Base-by-base conservation (phyloP, 345 rosid species). In the Barbarea vulgaris region DNA sequence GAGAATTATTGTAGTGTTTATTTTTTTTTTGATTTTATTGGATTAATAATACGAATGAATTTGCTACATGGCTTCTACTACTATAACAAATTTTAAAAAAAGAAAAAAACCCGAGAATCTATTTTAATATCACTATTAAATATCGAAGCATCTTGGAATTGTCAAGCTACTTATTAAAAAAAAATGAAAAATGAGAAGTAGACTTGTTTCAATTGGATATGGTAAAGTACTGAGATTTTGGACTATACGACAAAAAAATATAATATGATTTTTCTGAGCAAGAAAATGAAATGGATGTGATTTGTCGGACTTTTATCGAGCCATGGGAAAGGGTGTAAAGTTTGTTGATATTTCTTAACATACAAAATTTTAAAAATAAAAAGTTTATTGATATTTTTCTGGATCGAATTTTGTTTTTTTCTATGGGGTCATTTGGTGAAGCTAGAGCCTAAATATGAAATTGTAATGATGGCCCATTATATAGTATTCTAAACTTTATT, bases 201-300 rank as follows among this genome's bases (percentile, higher is more conserved):
- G 44, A 57, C 74, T 57, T 19, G 2, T n/a, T 30, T 51, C 22
- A 46, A 69, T 59, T 70, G 75, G 67, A 47, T 59, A 58, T 59
- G 57, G 59, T 48, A 48, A 60, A 59, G 60, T 60, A 60, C 9
- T 27, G 24, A 6, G 21, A 58, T 31, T 36, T 22, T 27, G 15
- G 21, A 34, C n/a, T 28, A 47, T 12, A 7, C 17, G 69, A 28
- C 41, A 30, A 64, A 42, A 63, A 2, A 4, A 5, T 4, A n/a
- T 28, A 2, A 0, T 46, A 1, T 33, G 25, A 58, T 46, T 44
- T 44, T 27, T 17, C 1, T 15, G 7, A 14, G 17, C 14, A 24
- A 15, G 33, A 41, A 62, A 41, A 27, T 10, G 53, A 27, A 25
- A 15, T 27, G 9, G 58, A 60, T 71, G 59, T 59, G 15, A 70